Evolutionary conservation across 371 early-diverging fungal species (phyloP).

Genomic region (Haplosporangium sp.): DNA sequence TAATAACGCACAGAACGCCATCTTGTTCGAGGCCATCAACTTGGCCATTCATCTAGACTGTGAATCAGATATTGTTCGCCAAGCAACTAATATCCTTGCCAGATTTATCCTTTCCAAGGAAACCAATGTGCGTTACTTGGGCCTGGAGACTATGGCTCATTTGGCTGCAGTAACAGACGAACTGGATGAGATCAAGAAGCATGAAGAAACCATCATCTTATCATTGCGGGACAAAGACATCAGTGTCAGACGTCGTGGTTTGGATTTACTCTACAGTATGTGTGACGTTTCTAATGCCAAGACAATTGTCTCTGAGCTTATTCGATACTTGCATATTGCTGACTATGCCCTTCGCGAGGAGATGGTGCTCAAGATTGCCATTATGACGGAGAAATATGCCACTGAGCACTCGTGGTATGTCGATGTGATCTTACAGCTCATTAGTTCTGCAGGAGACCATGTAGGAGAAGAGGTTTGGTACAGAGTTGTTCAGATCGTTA

Average conservation of each 20-base stretch:
- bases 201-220: conserved; percentile 90
- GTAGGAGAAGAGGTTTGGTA: conserved; percentile 98
- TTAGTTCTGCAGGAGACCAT: conserved; percentile 95
- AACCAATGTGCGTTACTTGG: conserved; percentile 95
- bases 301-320: conserved; percentile 89
- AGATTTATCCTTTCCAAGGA: conserved; percentile 93
- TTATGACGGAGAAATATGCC: conserved; percentile 96
- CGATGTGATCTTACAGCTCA: conserved; percentile 94
- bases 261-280: conserved; percentile 97
- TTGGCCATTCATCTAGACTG: conserved; percentile 93
- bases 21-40: conserved; percentile 96
- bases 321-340: conserved; percentile 87
- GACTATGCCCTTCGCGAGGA: conserved; percentile 95
- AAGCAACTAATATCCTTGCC: conserved; percentile 86
- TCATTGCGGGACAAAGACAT: conserved; percentile 96
- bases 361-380: conserved; percentile 98
- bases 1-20: conserved; percentile 96
- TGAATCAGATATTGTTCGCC: conserved; percentile 85
- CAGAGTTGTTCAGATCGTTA: conserved; percentile 95
- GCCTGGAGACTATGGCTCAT: conserved; percentile 97
- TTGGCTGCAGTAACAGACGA: conserved; percentile 90
- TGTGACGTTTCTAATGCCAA: conserved; percentile 92
- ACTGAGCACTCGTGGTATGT: conserved; percentile 98
- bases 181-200: conserved; percentile 85
- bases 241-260: conserved; percentile 93